phyloP scores from a whole-genome alignment of 768 basidiomycete genomes.

The Chalciporus piperatus region DNA sequence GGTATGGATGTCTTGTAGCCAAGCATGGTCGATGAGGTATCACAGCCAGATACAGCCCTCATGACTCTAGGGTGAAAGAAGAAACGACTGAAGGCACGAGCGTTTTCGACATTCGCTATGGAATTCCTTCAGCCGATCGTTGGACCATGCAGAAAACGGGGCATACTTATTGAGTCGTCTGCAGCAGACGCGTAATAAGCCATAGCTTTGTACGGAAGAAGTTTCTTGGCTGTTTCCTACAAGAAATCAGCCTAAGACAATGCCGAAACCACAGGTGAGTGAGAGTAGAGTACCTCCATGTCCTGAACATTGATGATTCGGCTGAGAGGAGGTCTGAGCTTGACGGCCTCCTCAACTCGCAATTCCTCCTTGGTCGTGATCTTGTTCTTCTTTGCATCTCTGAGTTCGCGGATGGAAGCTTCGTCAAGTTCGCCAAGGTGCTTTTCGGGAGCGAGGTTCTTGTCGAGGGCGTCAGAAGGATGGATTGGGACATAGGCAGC shows the following conservation, averaged over 20 bases:
- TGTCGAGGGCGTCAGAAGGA: conserved; percentile 75
- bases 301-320: conserved; percentile 75
- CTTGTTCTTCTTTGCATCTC: conserved; percentile 37
- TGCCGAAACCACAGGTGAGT: neutral
- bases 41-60: conserved; percentile 58
- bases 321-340: conserved; percentile 60
- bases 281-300: conserved; percentile 59
- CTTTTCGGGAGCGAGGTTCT: conserved; percentile 65
- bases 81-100: conserved; percentile 77
- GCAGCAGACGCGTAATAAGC: conserved; percentile 86
- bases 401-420: conserved; percentile 39
- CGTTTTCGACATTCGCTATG: conserved; percentile 64
- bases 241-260: neutral
- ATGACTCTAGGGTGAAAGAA: conserved; percentile 87
- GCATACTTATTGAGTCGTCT: conserved; percentile 79
- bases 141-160: conserved; percentile 1
- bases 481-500: conserved; percentile 78
- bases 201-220: conserved; percentile 71
- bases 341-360: conserved; percentile 59
- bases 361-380: conserved; percentile 67
- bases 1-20: conserved; percentile 72
- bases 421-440: conserved; percentile 67
- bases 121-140: conserved; percentile 11
- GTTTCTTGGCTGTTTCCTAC: conserved; percentile 69
- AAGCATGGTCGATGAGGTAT: conserved; percentile 72